Base-by-base conservation (phyloP, 202 grass and related monocot genomes). In the Setaria viridis region DNA sequence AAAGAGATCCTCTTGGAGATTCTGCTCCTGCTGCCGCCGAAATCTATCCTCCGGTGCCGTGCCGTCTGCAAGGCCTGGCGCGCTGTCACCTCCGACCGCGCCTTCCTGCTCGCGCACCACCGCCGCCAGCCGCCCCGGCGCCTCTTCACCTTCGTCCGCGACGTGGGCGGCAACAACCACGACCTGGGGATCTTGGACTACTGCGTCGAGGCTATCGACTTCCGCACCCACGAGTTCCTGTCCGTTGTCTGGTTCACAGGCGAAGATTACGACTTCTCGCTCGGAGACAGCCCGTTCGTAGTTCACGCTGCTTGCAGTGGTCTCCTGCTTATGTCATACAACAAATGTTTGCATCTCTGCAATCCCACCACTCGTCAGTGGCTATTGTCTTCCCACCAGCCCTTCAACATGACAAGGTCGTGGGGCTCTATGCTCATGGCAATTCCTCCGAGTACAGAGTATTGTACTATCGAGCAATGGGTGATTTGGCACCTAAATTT, bases 291-390 rank as follows among this genome's bases (percentile, higher is more conserved):
- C 37, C 85, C 70, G 0, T 30, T 87, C 16, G 42, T 0, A 11
- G 2, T 87, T 49, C 84, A 80, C 4, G 84, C 45, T 37, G 43
- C 84, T 11, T 80, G 84, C 3, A 45, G 80, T 45, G 84, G 84
- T 45, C 84, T 86, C 56, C 55, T 86, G 15, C 67, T 86, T 56
- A 57, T 80, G 68, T 25, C 84, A 37, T 74, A 56, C 47, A 6
- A 64, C 1, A 62, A 33, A 0, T 7, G 5, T 15, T 65, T 86
- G 11, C 62, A 80, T 29, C 21, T 86, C 47, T 86, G 84, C 68
- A 86, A 86, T 11, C 84, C 76, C 1, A 60, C 84, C n/a, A 86
- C 84, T 4, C 67, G 84, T 21, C 47, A 86, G 57, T 80, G 57
- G 77, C 9, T 53, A 56, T 80, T 2, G 67, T 86, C 67, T 15